Evolutionary conservation across 805 yeast species (phyloP), one percentile per base, ranked within the genome.

Genomic region (Hanseniaspora guilliermondii): DNA sequence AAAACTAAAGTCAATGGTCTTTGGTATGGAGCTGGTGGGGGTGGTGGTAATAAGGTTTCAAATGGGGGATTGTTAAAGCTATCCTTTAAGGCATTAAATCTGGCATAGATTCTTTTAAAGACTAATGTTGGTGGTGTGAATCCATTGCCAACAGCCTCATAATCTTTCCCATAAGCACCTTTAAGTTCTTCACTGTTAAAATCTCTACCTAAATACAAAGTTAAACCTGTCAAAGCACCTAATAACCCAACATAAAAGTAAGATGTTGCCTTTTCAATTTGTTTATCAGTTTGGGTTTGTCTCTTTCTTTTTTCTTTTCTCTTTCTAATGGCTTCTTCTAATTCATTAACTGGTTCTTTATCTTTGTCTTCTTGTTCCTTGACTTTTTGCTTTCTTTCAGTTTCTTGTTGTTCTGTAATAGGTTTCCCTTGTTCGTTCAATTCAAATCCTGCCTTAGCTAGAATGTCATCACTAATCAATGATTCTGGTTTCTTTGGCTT

Each of bases 51-150:
- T 64, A 93, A 78, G 67, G 88, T 88, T 58, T 88, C 94, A 67
- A 85, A 87, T 17, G 87, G 94, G 12, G 99, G 98, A 60, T 91
- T 97, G 58, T 85, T 81, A 73, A 91, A 91, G 59, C 84, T 83
- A 47, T 83, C 81, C 66, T 88, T 83, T 57, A 87, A 75, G 41
- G 87, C 82, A 56, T 80, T 74, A 57, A 83, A 75, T 71, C 99
- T 80, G 56, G 80, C 80, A 58, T 68, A 74, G 60, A 85, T 76
- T 65, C 99, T 78, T 24, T 73, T 74, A 72, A 79, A 83, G 72
- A 87, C 77, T 49, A 78, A 73, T 19, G 65, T 70, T 6, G 87
- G 83, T 6, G 83, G 66, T 65, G 78, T 82, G 0, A 96, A 96
- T 64, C 83, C 78, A 25, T 53, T 47, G 14, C 48, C 53, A 1